Evolutionary conservation across 257 asterid species (phyloP), one percentile per base, ranked within the genome.

Genomic region (Lithospermum erythrorhizon): DNA sequence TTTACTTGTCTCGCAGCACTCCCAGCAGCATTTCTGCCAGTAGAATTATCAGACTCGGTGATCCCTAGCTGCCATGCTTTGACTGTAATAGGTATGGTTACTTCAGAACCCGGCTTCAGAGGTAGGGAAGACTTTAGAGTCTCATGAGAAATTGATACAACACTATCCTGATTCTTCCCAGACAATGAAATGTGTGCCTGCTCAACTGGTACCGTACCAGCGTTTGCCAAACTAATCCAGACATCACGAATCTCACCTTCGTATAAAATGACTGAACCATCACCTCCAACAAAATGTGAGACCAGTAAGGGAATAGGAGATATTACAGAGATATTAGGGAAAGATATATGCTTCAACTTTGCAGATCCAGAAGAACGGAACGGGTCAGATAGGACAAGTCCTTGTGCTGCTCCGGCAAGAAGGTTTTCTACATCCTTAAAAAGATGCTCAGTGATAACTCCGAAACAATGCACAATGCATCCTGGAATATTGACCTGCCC

Each of bases 181-280:
- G 97, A 86, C 66, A 93, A 69, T 16, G 99, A 93, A 57, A 93
- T 66, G 70, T 93, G 93, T 57, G 95, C 94, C 76, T 89, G 94
- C 69, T 93, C 94, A 72, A 93, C 95, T 24, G 99, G 94, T 71
- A 93, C 95, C 17, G 97, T 93, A 68, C 99, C 97, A 48, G 99
- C 99, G 84, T 93, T 93, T 4, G 97, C 86, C 78, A 93, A 68
- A 63, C 87, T 82, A 69, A 93, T 83, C 87, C 88, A 72, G 17
- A 89, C 81, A 76, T 89, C 96, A 64, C 91, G 99, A 69, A 93
- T 89, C 76, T 93, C 99, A 29, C 99, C 99, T 82, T 93, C 99
- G 72, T 89, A 89, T 59, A 93, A 65, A 79, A 87, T 80, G 60
- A 93, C 82, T 59, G 96, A 85, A 48, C 95, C 94, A 78, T 89